These are phyloP conservation scores for Helicostylum pulchrum DNA, from an alignment of 192 early-diverging fungal species.

Conservation along the genomic window DNA sequence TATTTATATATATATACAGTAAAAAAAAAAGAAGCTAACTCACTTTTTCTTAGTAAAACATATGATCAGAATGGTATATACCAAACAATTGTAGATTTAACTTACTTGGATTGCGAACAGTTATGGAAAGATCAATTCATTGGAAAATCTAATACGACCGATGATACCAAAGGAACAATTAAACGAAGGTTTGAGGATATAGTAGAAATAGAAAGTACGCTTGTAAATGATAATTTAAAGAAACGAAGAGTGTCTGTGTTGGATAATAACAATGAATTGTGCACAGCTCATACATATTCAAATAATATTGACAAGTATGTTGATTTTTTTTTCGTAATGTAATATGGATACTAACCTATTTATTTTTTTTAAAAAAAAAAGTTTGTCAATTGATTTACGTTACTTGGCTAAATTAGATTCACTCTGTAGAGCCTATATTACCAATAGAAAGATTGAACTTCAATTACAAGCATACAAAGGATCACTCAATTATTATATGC, in stretches of 20 bases:
- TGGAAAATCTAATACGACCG: not conserved
- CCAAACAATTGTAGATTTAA: conserved; percentile 24
- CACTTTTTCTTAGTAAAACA: conserved; percentile 7
- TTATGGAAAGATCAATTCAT: conserved; percentile 29
- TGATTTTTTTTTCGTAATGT: not conserved
- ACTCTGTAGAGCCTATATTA: conserved; percentile 37
- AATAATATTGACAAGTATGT: conserved; percentile 26
- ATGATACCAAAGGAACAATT: not conserved
- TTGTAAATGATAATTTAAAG: not conserved
- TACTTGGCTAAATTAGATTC: conserved; percentile 41
- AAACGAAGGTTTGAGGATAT: not conserved
- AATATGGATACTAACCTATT: not conserved
- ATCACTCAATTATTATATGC: conserved; percentile 18
- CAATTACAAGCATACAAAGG: conserved; percentile 29
- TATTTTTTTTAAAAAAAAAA: not conserved
- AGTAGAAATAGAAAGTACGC: not conserved
- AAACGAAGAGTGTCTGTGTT: not conserved
- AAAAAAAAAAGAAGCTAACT: not conserved
- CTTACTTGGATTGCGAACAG: conserved; percentile 23
- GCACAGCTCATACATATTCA: not conserved
- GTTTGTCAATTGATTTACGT: conserved; percentile 33
- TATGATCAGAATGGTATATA: conserved; percentile 21
- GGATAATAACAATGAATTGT: not conserved
- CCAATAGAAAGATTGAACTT: conserved; percentile 34
- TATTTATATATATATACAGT: not conserved